A percentile compares a stretch with the other conserved stretches of the same genome.
Conservation (phyloP, 345 rosid genomes). For the Lepidium aucheri region DNA sequence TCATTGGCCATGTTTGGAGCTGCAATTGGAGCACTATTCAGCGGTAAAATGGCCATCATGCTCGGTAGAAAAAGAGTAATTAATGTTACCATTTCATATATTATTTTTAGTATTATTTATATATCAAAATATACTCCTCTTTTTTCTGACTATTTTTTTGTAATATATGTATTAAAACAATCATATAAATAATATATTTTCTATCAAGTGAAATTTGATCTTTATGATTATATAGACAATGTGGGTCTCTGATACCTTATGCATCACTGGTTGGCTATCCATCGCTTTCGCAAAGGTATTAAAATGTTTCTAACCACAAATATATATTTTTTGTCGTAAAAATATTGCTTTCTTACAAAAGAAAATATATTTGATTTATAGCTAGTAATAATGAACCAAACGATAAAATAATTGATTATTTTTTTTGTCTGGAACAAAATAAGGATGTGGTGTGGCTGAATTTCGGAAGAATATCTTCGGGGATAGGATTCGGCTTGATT, state of each 20-base stretch:
- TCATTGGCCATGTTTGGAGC: constrained; percentile 27
- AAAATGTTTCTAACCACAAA: not conserved
- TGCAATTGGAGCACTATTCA: constrained; percentile 21
- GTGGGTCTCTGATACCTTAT: constrained; percentile 33
- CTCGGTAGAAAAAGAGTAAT: constrained; percentile 31
- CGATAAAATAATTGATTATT: not conserved
- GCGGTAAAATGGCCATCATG: constrained; percentile 27
- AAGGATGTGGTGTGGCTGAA: constrained; percentile 33
- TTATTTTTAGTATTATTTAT: not conserved
- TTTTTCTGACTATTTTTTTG: not conserved
- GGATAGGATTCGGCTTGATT: constrained; percentile 34
- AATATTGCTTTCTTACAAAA: not conserved
- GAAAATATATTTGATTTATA: not conserved
- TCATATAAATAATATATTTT: not conserved
- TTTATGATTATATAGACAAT: constrained; percentile 22
- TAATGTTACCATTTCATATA: not conserved
- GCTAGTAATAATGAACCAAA: not conserved
- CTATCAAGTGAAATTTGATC: not conserved
- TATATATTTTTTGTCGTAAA: not conserved
- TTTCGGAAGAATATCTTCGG: constrained; percentile 33
- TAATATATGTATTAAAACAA: not conserved
- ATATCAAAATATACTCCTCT: not conserved
- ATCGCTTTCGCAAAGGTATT: constrained; percentile 44
- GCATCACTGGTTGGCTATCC: constrained; percentile 43
- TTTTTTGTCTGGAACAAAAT: not conserved